Evolutionary conservation across 306 rosid species (phyloP).

Genomic region (Bauhinia variegata): DNA sequence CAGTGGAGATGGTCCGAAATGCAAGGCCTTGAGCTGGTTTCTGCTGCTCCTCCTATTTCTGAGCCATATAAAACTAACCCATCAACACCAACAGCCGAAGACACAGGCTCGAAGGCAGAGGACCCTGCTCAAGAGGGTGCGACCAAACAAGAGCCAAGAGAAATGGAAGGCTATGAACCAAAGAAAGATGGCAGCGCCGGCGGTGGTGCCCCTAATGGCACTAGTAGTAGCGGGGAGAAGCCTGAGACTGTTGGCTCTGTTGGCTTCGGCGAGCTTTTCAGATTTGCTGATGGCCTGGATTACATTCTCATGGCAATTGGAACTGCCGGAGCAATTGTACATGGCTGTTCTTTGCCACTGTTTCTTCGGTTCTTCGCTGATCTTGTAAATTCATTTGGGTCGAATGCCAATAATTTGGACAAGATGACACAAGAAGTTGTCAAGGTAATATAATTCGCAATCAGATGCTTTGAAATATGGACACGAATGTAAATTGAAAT

Average conservation of each 20-base stretch:
- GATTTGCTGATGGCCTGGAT: slow-evolving; percentile 91
- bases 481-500: slow-evolving; percentile 15
- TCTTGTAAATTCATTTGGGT: slow-evolving; percentile 88
- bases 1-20: slow-evolving; percentile 99
- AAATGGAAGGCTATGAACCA: slow-evolving; percentile 55
- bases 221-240: slow-evolving; percentile 44
- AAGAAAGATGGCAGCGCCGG: slow-evolving; percentile 45
- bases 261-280: slow-evolving; percentile 72
- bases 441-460: slow-evolving; percentile 56
- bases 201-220: neutral
- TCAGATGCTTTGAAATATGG: neutral
- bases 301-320: slow-evolving; percentile 73
- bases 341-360: slow-evolving; percentile 85
- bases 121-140: slow-evolving; percentile 31
- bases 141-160: slow-evolving; percentile 30
- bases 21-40: slow-evolving; percentile 93
- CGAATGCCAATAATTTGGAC: slow-evolving; percentile 73
- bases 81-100: slow-evolving; percentile 16
- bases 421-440: slow-evolving; percentile 91
- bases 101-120: slow-evolving; percentile 3
- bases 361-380: slow-evolving; percentile 91
- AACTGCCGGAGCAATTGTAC: slow-evolving; percentile 81
- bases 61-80: slow-evolving; percentile 45
- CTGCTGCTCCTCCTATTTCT: slow-evolving; percentile 45
- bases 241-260: slow-evolving; percentile 55